Base-by-base conservation (phyloP, 2,329 filamentous ascomycete species). In the Talaromyces albobiverticillius region DNA sequence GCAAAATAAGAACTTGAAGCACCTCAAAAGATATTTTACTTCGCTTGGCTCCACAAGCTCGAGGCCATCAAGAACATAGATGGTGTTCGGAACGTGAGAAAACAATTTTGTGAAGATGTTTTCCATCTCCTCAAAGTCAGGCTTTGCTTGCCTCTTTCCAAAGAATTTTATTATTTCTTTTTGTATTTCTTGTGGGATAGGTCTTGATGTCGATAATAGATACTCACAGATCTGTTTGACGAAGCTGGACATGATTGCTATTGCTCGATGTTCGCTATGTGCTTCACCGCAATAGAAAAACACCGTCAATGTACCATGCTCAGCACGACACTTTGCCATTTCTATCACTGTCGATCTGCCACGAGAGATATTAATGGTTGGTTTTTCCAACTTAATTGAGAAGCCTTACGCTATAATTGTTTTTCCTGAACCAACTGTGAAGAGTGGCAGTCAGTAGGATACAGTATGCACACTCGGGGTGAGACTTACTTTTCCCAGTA, bases 401-500 rank as follows among this genome's bases (percentile, higher is more conserved):
- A 45, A 22, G 31, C 14, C 50, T 32, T 6, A 53, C 42, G 50
- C 50, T 20, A 53, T 46, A n/a, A 29, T 53, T 26, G 50, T 53
- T 53, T 53, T 53, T 2, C 50, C 42, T 6, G 50, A 53, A 14
- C 50, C 42, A 41, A 53, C 50, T 53, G 3, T 18, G 20, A 42
- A 22, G 4, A 23, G n/a, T 11, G 3, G n/a, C n/a, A 4, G 22
- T 20, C 31, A 48, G 31, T 32, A 1, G 20, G 16, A 10, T 47
- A 3, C 9, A 36, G 16, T n/a, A 18, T 32, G 9, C 4, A 36
- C 14, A 11, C 29, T 3, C 22, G 29, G 32, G 11, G 14, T 3
- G 13, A n/a, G 18, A 40, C 56, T 57, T 59, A 63, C 60, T 63
- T 29, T 57, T 59, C 23, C 61, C 60, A 1, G 57, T 57, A 38